phyloP scores from a whole-genome alignment of 805 yeast species.

The Yamadazyma sp. region DNA sequence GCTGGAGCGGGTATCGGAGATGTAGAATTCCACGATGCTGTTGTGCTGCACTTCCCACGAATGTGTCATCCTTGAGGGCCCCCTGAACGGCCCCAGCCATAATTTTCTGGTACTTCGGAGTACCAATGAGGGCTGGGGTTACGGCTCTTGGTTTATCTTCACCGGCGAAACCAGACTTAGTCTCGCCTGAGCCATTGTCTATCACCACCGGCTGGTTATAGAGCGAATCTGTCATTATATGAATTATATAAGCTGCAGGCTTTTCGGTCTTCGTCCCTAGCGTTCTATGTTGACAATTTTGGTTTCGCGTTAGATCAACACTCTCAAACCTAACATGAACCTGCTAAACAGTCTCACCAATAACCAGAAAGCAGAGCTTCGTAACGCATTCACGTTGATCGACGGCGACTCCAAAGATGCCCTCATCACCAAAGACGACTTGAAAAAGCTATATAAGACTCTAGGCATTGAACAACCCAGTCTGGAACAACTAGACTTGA shows the following conservation, averaged over 20 bases:
- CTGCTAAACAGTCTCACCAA: slow-evolving; percentile 41
- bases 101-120: slow-evolving; percentile 78
- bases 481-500: slow-evolving; percentile 44
- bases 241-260: too few relatives aligned
- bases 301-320: too few relatives aligned
- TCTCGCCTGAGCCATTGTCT: slow-evolving; percentile 72
- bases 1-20: slow-evolving; percentile 69
- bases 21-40: slow-evolving; percentile 73
- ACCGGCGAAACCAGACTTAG: slow-evolving; percentile 92
- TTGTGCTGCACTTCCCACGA: slow-evolving; percentile 76
- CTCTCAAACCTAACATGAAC: slow-evolving; percentile 4
- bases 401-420: slow-evolving; percentile 81
- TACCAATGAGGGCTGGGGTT: slow-evolving; percentile 69
- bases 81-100: slow-evolving; percentile 56
- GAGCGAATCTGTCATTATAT: slow-evolving; percentile 18
- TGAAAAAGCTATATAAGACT: slow-evolving; percentile 52
- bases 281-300: too few relatives aligned
- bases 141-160: slow-evolving; percentile 73
- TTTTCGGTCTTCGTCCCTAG: too few relatives aligned
- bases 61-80: slow-evolving; percentile 60
- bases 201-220: slow-evolving; percentile 48
- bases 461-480: slow-evolving; percentile 49
- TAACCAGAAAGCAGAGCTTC: slow-evolving; percentile 62
- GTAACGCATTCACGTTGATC: slow-evolving; percentile 74
- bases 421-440: slow-evolving; percentile 52